Base-by-base conservation (phyloP, 306 rosid genomes). In the Castanea mollissima region DNA sequence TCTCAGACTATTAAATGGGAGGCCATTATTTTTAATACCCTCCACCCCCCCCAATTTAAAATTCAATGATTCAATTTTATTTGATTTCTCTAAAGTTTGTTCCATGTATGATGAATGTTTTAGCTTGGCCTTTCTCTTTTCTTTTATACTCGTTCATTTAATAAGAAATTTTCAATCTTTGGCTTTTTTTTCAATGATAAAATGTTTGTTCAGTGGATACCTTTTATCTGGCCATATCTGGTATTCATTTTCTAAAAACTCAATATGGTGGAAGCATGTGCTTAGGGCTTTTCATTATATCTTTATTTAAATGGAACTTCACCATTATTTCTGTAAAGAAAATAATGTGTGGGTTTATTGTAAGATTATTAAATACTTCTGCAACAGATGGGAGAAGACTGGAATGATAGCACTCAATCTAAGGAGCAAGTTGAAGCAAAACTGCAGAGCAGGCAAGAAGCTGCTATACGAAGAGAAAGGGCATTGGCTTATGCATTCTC, bases 401-500 rank as follows among this genome's bases (percentile, higher is more conserved):
- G 99, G 99, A 78, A 93, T 75, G 86, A 80, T 59, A 90, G 97
- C 81, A 25, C 78, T 2, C 71, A 86, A 74, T 90, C 99, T 23
- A 93, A 88, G 89, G 96, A 91, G 77, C 91, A 95, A 89, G 62
- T 89, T 14, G 89, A 91, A 78, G 90, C 93, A 57, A 88, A 70
- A 71, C 54, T 78, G 73, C 74, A 77, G 74, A 46, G 75, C 59
- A 91, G 78, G 75, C 97, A 93, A 72, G 89, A 89, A 63, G 98
- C 99, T 67, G 93, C 99, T 15, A 69, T 86, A 69, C 88, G 97
- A 87, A 93, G 99, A 83, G 97, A 95, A 73, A 95, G 82, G 74
- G 97, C 99, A 1, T 52, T 93, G 91, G 96, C 97, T 15, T 95
- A 93, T 85, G 87, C 99, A 58, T 91, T 82, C 75, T 76, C 98